Evolutionary conservation across 164 flowering plant species (phyloP), one percentile per base, ranked within the genome.

Genomic region (Kingdonia uniflora): DNA sequence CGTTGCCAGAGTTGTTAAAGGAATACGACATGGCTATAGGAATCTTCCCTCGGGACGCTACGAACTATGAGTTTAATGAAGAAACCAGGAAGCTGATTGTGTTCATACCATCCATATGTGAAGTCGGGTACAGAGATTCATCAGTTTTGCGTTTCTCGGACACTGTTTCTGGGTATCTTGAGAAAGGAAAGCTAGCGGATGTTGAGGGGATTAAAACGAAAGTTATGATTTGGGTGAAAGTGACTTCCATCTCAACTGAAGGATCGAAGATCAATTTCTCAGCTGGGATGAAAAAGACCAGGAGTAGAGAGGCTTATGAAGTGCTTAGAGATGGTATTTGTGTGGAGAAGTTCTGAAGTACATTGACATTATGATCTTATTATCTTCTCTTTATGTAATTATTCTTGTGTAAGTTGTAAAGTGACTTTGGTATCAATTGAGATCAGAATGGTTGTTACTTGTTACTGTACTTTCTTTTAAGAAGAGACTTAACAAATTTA

Each of bases 1-100:
- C 96, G 42, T 67, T 92, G 59, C 77, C 79, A 1, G 88, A 92
- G 63, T 70, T 92, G 52, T 73, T 92, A 14, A 77, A 81, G 68
- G 94, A 88, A 51, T 77, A 85, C 65, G 85, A 72, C 65, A 23
- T 92, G 43, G 65, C 96, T 12, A 53, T 76, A 15, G 96, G 98
- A 19, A 79, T 92, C 59, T 92, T 92, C 62, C 96, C 96, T 42
- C 80, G 80, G 43, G 95, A 92, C 65, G 98, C 95, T 16, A 92
- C 96, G 56, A 84, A 87, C 63, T 92, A 88, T 40, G 98, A 92
- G 68, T 88, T 85, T 73, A 80, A 92, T 53, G 96, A 85, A 60
- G 90, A 79, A 65, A 92, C 96, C 2, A 49, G 72, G 49, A 85
- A 82, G 79, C 80, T 92, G n/a, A 81, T 72, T 5, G 94, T 92